Evolutionary conservation across 148 eudicot genomes (phyloP).

Genomic region (Fallopia convolvulus): DNA sequence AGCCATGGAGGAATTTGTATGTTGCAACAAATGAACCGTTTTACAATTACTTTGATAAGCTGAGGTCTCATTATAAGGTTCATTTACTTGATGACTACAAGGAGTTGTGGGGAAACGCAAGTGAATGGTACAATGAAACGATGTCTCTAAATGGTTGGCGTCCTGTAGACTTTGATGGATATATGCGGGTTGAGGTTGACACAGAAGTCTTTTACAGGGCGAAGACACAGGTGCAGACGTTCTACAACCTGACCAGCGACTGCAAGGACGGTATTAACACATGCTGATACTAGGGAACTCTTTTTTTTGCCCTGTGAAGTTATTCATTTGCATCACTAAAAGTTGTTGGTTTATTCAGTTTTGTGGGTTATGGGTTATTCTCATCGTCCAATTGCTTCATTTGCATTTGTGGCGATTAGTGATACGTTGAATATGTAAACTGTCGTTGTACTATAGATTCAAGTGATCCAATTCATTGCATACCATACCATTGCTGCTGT

Average conservation of each 20-base stretch:
- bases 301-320: not conserved
- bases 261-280: constrained; percentile 88
- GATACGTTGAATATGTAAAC: not conserved
- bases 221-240: constrained; percentile 82
- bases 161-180: constrained; percentile 82
- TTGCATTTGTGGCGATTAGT: not conserved
- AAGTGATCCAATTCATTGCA: not conserved
- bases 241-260: constrained; percentile 79
- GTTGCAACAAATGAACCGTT: constrained; percentile 89
- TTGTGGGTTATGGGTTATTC: not conserved
- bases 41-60: constrained; percentile 79
- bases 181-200: constrained; percentile 92
- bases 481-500: not conserved
- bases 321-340: not conserved
- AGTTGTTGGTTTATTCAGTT: not conserved
- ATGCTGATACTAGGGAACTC: constrained; percentile 31
- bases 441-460: not conserved
- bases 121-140: constrained; percentile 95
- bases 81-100: constrained; percentile 92
- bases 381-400: not conserved
- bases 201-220: constrained; percentile 86
- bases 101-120: constrained; percentile 79
- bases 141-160: constrained; percentile 50
- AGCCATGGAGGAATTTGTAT: constrained; percentile 78
- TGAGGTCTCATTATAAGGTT: constrained; percentile 86